A percentile compares a stretch with the other conserved stretches of the same genome.
phyloP scores from a whole-genome alignment of 139 green algal species.

The Coelastrella sp. region DNA sequence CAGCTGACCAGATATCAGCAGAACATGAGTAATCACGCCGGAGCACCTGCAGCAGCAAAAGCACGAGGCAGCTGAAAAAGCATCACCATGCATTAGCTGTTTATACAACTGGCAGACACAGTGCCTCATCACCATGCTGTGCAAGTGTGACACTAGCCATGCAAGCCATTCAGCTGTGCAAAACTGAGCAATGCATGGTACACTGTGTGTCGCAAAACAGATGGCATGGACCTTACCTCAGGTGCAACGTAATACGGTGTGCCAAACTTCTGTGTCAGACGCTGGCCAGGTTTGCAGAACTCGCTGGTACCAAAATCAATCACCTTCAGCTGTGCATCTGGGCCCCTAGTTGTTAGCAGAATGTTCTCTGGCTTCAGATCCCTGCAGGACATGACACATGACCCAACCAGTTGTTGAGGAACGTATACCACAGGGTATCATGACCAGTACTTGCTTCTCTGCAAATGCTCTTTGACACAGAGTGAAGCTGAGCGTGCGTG shows the following conservation, averaged over 20 bases:
- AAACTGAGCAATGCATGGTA: too few relatives aligned
- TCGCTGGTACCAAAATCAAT: conserved; percentile 91
- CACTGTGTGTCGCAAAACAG: background rate
- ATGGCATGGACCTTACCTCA: conserved; percentile 51
- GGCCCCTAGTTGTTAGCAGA: conserved; percentile 64
- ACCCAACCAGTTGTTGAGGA: background rate
- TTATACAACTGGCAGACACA: too few relatives aligned
- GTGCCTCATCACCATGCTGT: too few relatives aligned
- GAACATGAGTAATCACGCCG: conserved; percentile 43
- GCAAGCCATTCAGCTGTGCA: too few relatives aligned
- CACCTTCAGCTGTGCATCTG: conserved; percentile 40
- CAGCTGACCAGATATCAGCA: conserved; percentile 75
- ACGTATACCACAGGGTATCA: background rate
- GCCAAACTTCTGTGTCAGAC: conserved; percentile 80
- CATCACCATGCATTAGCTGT: too few relatives aligned
- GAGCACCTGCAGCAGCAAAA: conserved; percentile 65
- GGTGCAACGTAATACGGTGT: conserved; percentile 93
- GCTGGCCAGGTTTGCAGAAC: conserved; percentile 83
- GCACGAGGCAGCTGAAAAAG: too few relatives aligned
- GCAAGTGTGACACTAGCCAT: too few relatives aligned
- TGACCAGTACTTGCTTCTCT: too few relatives aligned
- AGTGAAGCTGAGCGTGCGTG: too few relatives aligned
- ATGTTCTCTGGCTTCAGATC: conserved; percentile 92
- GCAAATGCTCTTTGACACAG: too few relatives aligned
- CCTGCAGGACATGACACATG: background rate